Evolutionary conservation across 768 basidiomycete species (phyloP).

Genomic region (Mycena capillaripes): DNA sequence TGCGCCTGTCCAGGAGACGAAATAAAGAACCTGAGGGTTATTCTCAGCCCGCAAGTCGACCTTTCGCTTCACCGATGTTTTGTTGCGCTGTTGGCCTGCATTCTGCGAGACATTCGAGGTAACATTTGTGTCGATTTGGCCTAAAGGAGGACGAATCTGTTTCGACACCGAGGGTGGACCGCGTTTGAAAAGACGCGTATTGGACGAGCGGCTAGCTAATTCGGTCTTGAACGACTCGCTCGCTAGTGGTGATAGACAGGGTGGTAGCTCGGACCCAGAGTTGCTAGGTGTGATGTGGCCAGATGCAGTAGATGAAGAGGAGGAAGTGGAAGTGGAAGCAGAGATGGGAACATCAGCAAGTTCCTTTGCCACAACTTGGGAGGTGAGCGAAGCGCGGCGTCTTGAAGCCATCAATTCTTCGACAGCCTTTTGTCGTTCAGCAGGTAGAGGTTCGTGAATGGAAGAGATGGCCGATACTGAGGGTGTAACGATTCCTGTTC

Average conservation of each 20-base stretch:
- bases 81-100: background rate
- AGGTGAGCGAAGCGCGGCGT: constrained; percentile 40
- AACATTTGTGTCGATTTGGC: constrained; percentile 30
- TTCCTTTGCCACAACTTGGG: constrained; percentile 24
- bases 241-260: constrained; percentile 43
- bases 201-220: constrained; percentile 30
- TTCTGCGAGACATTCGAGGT: background rate
- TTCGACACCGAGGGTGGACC: constrained; percentile 12
- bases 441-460: constrained; percentile 48
- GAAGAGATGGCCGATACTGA: constrained; percentile 57
- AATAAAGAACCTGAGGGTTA: background rate
- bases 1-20: background rate
- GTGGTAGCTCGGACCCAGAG: constrained; percentile 19
- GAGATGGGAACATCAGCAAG: background rate
- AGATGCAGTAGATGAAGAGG: background rate
- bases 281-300: constrained; percentile 15
- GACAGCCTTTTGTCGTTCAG: constrained; percentile 56
- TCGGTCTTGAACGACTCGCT: constrained; percentile 45
- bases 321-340: constrained; percentile 10
- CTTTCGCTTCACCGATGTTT: constrained; percentile 17
- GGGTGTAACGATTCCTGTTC: constrained; percentile 51
- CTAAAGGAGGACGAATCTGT: constrained; percentile 28
- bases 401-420: constrained; percentile 50
- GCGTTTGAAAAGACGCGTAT: constrained; percentile 29
- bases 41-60: constrained; percentile 14